phyloP scores from a whole-genome alignment of 2,329 filamentous ascomycete genomes.

The Hirsutella thompsonii region DNA sequence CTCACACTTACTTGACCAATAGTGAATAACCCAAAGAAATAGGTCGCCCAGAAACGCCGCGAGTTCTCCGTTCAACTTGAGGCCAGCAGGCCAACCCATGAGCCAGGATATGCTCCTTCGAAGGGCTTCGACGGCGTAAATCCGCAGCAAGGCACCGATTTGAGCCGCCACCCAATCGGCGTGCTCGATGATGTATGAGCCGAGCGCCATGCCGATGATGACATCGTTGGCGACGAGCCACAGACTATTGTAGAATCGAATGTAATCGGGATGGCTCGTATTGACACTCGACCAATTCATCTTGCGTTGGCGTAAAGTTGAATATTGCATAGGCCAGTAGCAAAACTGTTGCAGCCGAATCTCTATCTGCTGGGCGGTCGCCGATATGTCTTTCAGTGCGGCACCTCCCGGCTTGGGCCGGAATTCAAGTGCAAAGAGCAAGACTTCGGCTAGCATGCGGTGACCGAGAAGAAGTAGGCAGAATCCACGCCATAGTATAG shows the following conservation, averaged over 20 bases:
- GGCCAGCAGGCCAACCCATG: conserved; percentile 86
- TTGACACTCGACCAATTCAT: conserved; percentile 93
- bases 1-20: conserved; percentile 65
- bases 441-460: conserved; percentile 65
- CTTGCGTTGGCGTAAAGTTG: conserved; percentile 78
- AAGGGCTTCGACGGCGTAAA: conserved; percentile 80
- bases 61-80: conserved; percentile 91
- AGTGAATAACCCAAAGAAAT: conserved; percentile 97
- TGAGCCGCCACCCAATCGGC: conserved; percentile 69
- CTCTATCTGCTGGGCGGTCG: conserved; percentile 93
- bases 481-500: conserved; percentile 59
- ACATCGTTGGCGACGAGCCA: conserved; percentile 99
- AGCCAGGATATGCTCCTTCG: conserved; percentile 87
- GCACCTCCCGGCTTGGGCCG: conserved; percentile 63
- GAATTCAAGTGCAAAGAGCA: conserved; percentile 76
- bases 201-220: conserved; percentile 93
- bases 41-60: conserved; percentile 89
- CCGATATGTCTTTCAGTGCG: conserved; percentile 88
- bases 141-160: conserved; percentile 61
- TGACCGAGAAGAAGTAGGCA: conserved; percentile 70
- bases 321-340: conserved; percentile 96
- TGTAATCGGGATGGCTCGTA: conserved; percentile 92
- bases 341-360: conserved; percentile 96
- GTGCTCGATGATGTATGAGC: conserved; percentile 95
- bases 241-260: conserved; percentile 95